Base-by-base conservation (phyloP, 805 yeast genomes). In the Candida tibetensis region DNA sequence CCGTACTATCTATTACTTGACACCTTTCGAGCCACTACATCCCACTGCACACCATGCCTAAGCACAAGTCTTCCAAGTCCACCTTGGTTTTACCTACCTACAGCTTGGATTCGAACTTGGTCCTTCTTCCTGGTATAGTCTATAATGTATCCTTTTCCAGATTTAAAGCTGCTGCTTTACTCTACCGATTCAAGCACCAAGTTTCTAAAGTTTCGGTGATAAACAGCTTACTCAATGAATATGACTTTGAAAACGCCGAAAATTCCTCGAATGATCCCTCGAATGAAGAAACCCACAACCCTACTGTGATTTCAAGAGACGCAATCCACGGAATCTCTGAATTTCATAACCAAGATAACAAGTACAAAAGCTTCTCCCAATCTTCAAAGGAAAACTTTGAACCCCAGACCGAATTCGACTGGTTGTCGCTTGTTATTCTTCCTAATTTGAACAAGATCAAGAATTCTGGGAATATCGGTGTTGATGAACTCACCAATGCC, bases 61-160 rank as follows among this genome's bases (percentile, higher is more conserved):
- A 9, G 29, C 29, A 10, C 10, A 21, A 10, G 29, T 27, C 29
- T 27, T 12, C 13, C 14, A 27, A 27, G 13, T 21, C 25, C 9
- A 7, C 25, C 25, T 21, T 35, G 13, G 61, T 61, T 4, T 56
- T 69, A 35, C 73, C 74, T 34, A 60, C 63, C 29, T 68, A 68
- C 49, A 61, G 57, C 33, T 47, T 69, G 16, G 74, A 69, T 45
- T 65, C 72, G 30, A 60, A 65, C 42, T 51, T 68, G 36, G 77
- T 81, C 10, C 66, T 79, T 21, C 49, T 81, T 6, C 86, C 88
- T 1, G 85, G 85, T 0, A 73, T 81, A 28, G 65, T 79, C 17
- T 81, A 81, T 57, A 72, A 76, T 39, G 76, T 81, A n/a, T 64
- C 76, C 2, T 72, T 79, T 37, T 56, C 71, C 13, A 62, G 71